Percentiles rank a stretch among this genome's conserved stretches.
Evolutionary conservation across 2,329 filamentous ascomycete species (phyloP).

Genomic region (Nothopassalora personata): DNA sequence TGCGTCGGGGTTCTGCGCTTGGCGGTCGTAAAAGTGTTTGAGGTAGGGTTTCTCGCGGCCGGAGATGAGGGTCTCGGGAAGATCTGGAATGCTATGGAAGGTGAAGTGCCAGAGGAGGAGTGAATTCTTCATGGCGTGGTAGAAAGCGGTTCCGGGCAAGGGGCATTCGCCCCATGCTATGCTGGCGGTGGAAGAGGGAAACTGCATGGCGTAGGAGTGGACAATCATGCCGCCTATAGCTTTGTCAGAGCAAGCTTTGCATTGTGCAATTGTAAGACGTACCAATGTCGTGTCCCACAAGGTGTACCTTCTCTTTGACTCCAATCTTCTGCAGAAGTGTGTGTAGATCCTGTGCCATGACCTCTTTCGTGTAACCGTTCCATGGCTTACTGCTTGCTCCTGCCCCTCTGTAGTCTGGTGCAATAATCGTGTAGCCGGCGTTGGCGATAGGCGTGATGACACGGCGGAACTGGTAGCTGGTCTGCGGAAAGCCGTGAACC

Average conservation of each 20-base stretch:
- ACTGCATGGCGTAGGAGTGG: conserved; percentile 37
- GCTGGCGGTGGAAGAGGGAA: conserved; percentile 32
- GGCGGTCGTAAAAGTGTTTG: conserved; percentile 41
- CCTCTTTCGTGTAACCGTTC: conserved; percentile 38
- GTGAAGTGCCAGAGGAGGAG: conserved; percentile 39
- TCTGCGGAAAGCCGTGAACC: conserved; percentile 47
- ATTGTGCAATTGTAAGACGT: conserved; percentile 36
- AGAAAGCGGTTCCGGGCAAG: conserved; percentile 34
- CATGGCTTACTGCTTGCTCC: conserved; percentile 9
- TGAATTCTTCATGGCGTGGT: conserved; percentile 21
- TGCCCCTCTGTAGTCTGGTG: conserved; percentile 17
- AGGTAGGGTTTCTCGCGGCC: conserved; percentile 41
- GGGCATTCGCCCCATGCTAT: conserved; percentile 43
- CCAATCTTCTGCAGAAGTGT: conserved; percentile 31
- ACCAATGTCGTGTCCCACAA: conserved; percentile 45
- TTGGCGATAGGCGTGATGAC: conserved; percentile 35
- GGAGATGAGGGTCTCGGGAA: conserved; percentile 37
- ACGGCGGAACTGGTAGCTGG: conserved; percentile 42
- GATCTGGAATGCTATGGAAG: conserved; percentile 38
- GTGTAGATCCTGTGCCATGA: conserved; percentile 39
- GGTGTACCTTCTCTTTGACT: conserved; percentile 30
- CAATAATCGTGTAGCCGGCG: conserved; percentile 22
- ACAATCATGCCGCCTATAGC: conserved; percentile 44
- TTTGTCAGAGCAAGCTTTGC: conserved; percentile 33
- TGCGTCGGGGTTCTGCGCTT: conserved; percentile 34